Evolutionary conservation across 192 early-diverging fungal genomes (phyloP), one percentile per base, ranked within the genome.

Genomic region (Jimgerdemannia lactiflua): DNA sequence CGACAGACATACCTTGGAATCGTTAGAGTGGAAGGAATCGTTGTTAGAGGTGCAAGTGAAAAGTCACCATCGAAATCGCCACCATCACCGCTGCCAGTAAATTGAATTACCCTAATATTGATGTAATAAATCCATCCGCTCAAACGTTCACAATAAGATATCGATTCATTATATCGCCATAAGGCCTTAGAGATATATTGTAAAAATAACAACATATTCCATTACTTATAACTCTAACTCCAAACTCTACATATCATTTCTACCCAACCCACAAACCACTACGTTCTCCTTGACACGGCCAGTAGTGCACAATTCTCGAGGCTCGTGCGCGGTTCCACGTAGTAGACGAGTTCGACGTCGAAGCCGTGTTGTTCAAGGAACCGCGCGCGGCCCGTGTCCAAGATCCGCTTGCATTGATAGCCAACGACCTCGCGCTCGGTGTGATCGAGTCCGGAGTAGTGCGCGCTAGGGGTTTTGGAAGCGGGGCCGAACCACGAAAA

Each of bases 261-360:
- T 59, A 14, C 14, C 49, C 49, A 11, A 54, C 49, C 4, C 49
- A 11, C 49, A 4, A 54, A 4, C 49, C 49, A 59, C 14, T 59
- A 59, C 14, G 8, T 2, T 14, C 49, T 59, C 70, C 64, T 73
- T 59, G 86, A 84, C 3, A 82, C 79, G 3, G 88, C 91, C 54
- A 94, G 80, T 67, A 96, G 78, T 6, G 90, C 91, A 39, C 91
- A 76, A 82, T 96, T 96, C 78, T 95, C 95, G 65, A 94, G 79
- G 3, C 86, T 91, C 8, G 89, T 88, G 39, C 82, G 77, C 68
- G 82, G 72, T 43, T 85, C 86, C 18, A 89, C 89, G 80, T 94
- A 96, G 70, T 95, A 91, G 6, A 94, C 88, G n/a, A 96, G 84
- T 71, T 90, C 83, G 3, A 85, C 86, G 54, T 91, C 79, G 73